These are phyloP conservation scores for Pseudocercospora fuligena DNA, from an alignment of 2,329 filamentous ascomycete genomes.

Conservation along the genomic window DNA sequence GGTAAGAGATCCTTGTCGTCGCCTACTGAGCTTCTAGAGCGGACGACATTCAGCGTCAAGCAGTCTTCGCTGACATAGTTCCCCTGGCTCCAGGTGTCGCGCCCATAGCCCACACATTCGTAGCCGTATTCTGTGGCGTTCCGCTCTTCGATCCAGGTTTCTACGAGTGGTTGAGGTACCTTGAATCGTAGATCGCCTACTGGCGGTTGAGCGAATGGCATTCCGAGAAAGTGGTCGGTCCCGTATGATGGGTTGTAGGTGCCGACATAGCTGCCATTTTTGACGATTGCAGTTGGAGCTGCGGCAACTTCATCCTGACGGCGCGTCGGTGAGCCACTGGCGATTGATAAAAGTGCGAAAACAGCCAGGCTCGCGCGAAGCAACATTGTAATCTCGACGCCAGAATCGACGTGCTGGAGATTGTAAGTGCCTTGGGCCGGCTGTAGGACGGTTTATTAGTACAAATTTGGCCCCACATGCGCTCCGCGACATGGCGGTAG, in stretches of 20 bases:
- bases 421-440: neutral
- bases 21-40: constrained; percentile 17
- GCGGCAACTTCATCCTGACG: neutral
- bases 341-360: neutral
- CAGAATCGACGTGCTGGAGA: neutral
- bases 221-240: constrained; percentile 60
- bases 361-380: neutral
- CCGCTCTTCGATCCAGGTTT: constrained; percentile 48
- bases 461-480: neutral
- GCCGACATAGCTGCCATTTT: constrained; percentile 57
- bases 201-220: constrained; percentile 61
- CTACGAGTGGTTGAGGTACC: constrained; percentile 56
- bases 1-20: constrained; percentile 22
- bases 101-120: constrained; percentile 58
- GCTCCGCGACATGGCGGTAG: neutral
- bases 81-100: constrained; percentile 31
- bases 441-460: neutral
- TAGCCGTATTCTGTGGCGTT: constrained; percentile 53
- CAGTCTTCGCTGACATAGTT: constrained; percentile 37
- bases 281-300: constrained; percentile 37
- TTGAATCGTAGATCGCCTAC: constrained; percentile 59
- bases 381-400: neutral
- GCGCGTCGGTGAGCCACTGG: neutral
- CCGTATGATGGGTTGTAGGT: constrained; percentile 46
- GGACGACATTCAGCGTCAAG: constrained; percentile 34